These are phyloP conservation scores for Rhododendron mucronatum DNA, from an alignment of 148 eudicot genomes.

Conservation along the genomic window DNA sequence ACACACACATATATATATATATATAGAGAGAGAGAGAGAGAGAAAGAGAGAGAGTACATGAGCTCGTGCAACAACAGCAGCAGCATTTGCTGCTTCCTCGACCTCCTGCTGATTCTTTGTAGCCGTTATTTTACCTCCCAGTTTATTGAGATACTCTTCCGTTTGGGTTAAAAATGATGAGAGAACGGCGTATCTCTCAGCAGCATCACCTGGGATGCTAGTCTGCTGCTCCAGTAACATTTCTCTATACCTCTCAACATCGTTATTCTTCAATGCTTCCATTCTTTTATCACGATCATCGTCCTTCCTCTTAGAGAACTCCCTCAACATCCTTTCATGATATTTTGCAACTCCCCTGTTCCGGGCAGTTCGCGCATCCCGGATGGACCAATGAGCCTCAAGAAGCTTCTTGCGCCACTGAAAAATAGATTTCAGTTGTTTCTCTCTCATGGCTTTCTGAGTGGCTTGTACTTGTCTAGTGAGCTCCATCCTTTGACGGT, in stretches of 20 bases:
- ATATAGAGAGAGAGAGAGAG: not conserved
- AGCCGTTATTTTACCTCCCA: constrained; percentile 95
- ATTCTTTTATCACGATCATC: constrained; percentile 82
- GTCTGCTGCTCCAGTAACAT: constrained; percentile 98
- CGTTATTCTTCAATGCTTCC: constrained; percentile 99
- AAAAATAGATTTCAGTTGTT: constrained; percentile 83
- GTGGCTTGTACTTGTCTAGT: constrained; percentile 82
- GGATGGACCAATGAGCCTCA: constrained; percentile 93
- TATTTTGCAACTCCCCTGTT: constrained; percentile 96
- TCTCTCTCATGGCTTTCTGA: constrained; percentile 88
- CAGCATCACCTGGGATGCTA: constrained; percentile 91
- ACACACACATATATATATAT: not conserved
- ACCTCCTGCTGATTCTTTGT: constrained; percentile 96
- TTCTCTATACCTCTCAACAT: constrained; percentile 93
- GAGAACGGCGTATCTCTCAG: constrained; percentile 86
- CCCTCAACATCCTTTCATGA: constrained; percentile 94
- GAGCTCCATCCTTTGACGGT: constrained; percentile 92
- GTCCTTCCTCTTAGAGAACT: constrained; percentile 92
- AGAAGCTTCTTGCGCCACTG: constrained; percentile 98
- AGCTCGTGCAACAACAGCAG: constrained; percentile 80
- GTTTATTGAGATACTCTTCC: constrained; percentile 91
- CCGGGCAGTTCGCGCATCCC: constrained; percentile 96
- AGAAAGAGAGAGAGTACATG: constrained; percentile 51
- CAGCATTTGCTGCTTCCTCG: constrained; percentile 88
- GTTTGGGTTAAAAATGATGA: constrained; percentile 94